A percentile compares a stretch with the other conserved stretches of the same genome.
These are phyloP conservation scores for Cladophialophora exuberans DNA, from an alignment of 2,329 filamentous ascomycete species.

Conservation along the genomic window DNA sequence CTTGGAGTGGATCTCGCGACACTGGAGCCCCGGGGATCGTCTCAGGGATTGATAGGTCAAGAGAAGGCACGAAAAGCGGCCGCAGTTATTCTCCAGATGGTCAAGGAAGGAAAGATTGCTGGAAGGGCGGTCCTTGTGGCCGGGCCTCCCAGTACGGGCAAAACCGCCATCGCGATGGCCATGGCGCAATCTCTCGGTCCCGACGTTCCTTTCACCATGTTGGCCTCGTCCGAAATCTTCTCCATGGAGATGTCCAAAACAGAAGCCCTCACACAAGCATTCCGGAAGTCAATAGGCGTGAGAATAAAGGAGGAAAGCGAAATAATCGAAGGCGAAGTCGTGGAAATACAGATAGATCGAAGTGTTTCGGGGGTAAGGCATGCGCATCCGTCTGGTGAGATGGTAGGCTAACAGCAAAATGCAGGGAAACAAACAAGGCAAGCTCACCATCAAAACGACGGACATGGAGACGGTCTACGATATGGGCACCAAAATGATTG, in stretches of 20 bases:
- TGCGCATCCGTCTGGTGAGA: background rate
- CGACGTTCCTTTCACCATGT: constrained; percentile 94
- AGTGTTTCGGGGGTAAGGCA: constrained; percentile 78
- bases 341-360: constrained; percentile 97
- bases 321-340: constrained; percentile 98
- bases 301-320: constrained; percentile 99
- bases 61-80: constrained; percentile 96
- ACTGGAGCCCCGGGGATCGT: constrained; percentile 79
- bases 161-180: constrained; percentile 97
- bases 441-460: constrained; percentile 98
- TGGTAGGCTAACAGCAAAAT: constrained; percentile 26
- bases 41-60: constrained; percentile 94
- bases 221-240: constrained; percentile 96
- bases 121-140: constrained; percentile 93
- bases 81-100: constrained; percentile 96
- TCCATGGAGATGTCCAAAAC: constrained; percentile 99
- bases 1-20: constrained; percentile 91
- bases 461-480: constrained; percentile 99
- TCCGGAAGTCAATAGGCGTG: constrained; percentile 96
- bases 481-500: constrained; percentile 99
- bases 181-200: constrained; percentile 95
- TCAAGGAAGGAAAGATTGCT: constrained; percentile 97
- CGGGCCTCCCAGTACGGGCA: constrained; percentile 93
- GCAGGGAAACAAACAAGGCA: constrained; percentile 91
- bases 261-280: constrained; percentile 96